phyloP scores from a whole-genome alignment of 495 filamentous ascomycete genomes.

The Neurospora hispaniola region DNA sequence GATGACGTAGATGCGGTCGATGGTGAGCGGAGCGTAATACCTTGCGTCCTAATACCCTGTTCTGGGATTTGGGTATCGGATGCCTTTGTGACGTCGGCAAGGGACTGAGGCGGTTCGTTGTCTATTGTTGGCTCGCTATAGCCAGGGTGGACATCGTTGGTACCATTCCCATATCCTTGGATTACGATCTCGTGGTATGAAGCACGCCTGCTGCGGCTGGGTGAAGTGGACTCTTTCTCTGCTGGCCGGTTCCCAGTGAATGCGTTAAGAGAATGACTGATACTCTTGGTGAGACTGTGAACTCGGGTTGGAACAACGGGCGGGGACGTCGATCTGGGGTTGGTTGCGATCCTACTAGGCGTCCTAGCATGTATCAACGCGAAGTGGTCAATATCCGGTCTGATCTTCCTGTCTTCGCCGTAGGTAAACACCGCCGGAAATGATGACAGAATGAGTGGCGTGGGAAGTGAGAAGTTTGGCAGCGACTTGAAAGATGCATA shows the following conservation, averaged over 20 bases:
- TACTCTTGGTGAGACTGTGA: conserved; percentile 17
- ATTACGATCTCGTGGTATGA: conserved; percentile 31
- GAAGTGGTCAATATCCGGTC: conserved; percentile 34
- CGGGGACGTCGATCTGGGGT: not conserved
- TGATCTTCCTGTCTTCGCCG: conserved; percentile 16
- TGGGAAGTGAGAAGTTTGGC: not conserved
- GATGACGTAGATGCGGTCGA: conserved; percentile 19
- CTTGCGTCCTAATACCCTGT: conserved; percentile 4
- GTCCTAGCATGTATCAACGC: conserved; percentile 17
- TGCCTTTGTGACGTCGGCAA: not conserved
- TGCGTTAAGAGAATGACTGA: conserved; percentile 22
- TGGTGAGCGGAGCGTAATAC: conserved; percentile 12
- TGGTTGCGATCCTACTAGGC: not conserved
- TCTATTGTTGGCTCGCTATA: not conserved
- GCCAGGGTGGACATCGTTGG: conserved; percentile 17
- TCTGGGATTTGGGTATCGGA: not conserved
- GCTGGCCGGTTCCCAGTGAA: conserved; percentile 12
- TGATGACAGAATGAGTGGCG: not conserved
- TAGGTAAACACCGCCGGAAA: not conserved
- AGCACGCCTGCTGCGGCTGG: conserved; percentile 4
- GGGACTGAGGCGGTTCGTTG: not conserved
- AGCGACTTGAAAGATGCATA: not conserved
- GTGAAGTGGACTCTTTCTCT: conserved; percentile 3
- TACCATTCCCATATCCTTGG: conserved; percentile 34
- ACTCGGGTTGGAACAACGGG: conserved; percentile 11